These are phyloP conservation scores for Glutinoglossum americanum DNA, from an alignment of 495 filamentous ascomycete species.

Conservation along the genomic window DNA sequence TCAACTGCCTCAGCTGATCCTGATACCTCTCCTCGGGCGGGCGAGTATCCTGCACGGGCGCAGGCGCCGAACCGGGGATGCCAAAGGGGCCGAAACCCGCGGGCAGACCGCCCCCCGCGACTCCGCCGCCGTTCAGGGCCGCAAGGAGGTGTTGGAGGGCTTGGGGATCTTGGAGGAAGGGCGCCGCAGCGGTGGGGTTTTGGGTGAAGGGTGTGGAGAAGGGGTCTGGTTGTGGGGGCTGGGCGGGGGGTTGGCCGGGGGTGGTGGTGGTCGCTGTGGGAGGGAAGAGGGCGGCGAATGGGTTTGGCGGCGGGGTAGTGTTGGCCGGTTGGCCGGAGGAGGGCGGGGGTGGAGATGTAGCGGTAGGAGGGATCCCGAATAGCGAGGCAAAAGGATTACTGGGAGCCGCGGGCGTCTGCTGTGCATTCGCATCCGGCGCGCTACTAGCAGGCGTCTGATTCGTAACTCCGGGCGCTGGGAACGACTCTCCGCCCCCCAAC, in stretches of 20 bases:
- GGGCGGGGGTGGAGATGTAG: conserved; percentile 12
- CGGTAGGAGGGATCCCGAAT: conserved; percentile 11
- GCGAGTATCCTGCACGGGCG: conserved; percentile 62
- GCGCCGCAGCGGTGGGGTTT: too few relatives aligned
- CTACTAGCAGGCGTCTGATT: conserved; percentile 31
- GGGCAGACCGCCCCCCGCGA: not conserved
- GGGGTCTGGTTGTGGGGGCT: conserved; percentile 25
- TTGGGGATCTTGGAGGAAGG: conserved; percentile 27
- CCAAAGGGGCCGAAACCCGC: not conserved
- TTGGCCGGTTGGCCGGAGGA: conserved; percentile 14
- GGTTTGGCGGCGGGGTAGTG: conserved; percentile 35
- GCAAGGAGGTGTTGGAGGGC: conserved; percentile 27
- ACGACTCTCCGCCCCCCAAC: conserved; percentile 25
- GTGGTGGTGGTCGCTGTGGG: conserved; percentile 15
- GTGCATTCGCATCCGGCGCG: conserved; percentile 4
- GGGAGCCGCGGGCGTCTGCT: conserved; percentile 14
- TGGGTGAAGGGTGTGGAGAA: conserved; percentile 32
- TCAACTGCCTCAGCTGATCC: conserved; percentile 74
- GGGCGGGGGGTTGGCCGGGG: conserved; percentile 10
- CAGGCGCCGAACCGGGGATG: conserved; percentile 18
- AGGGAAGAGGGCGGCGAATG: conserved; percentile 50
- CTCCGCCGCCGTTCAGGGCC: conserved; percentile 17
- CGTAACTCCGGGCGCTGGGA: conserved; percentile 77
- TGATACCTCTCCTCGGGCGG: conserved; percentile 89
- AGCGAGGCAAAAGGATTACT: conserved; percentile 17